phyloP scores from a whole-genome alignment of 257 asterid species.

The Verbena officinalis region DNA sequence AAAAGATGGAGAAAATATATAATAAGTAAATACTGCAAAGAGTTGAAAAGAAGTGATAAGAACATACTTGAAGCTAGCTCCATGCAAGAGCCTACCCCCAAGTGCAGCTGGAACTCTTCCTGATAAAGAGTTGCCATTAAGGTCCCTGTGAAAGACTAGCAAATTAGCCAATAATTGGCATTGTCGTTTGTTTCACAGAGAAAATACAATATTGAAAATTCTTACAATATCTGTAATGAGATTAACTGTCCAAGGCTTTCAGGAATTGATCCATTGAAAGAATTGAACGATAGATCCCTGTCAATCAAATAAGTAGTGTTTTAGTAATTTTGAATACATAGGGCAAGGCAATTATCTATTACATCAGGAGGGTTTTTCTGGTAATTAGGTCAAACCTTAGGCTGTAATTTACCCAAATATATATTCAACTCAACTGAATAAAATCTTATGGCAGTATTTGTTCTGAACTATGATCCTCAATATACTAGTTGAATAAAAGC shows the following conservation, averaged over 20 bases:
- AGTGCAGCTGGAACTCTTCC: constrained; percentile 92
- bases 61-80: constrained; percentile 69
- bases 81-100: constrained; percentile 92
- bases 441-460: background rate
- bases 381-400: too few relatives aligned
- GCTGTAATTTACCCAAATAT: background rate
- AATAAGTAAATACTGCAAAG: background rate
- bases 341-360: constrained; percentile 12
- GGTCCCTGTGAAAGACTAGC: constrained; percentile 60
- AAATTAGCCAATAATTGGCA: constrained; percentile 1
- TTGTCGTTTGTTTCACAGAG: background rate
- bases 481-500: background rate
- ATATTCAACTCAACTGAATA: background rate
- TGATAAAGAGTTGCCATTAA: constrained; percentile 80
- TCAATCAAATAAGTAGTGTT: constrained; percentile 31
- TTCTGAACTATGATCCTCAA: background rate
- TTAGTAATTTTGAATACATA: constrained; percentile 28
- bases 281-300: constrained; percentile 96
- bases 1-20: background rate
- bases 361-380: background rate
- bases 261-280: constrained; percentile 89
- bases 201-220: constrained; percentile 29
- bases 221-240: constrained; percentile 76
- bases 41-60: background rate
- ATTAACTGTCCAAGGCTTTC: constrained; percentile 83